Evolutionary conservation across 2,329 filamentous ascomycete genomes (phyloP), one percentile per base, ranked within the genome.

Genomic region (Exophiala alcalophila): DNA sequence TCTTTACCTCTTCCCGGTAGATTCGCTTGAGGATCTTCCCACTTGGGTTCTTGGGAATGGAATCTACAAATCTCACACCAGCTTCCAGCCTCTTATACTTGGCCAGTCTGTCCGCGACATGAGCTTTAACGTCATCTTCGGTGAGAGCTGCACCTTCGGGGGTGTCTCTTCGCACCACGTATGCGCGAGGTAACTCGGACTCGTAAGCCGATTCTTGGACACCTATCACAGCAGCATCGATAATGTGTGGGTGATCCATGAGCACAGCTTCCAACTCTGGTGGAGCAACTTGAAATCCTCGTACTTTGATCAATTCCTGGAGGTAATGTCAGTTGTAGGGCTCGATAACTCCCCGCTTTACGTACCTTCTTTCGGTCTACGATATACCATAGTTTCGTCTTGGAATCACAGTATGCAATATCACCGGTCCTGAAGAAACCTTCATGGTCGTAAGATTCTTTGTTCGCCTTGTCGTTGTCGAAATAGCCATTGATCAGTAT

Each of bases 341-440:
- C 25, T n/a, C 24, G 29, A 23, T 21, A 15, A 16, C 15, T 40
- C 18, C 10, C 9, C 3, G 18, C 16, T 27, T n/a, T 9, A 42
- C 57, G 31, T 30, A 57, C 57, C 44, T 62, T 47, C 29, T 47
- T 50, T 10, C 43, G 27, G 19, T 42, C 47, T 11, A 50, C 47
- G 15, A 50, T 50, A 20, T 87, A 83, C 33, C 94, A 63, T 58
- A 95, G 89, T 63, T 37, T 44, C 3, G 40, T 95, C 86, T 52
- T 81, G 68, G 3, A 75, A 73, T 9, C 92, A 68, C 3, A 91
- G 68, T 0, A 83, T 0, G 64, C 72, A 15, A 80, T 69, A 49
- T 80, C 77, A 0, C 77, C 76, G 0, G 76, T 78, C 33, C 75
- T 72, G 56, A 75, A 77, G 57, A 68, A 79, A 0, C 75, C 72